Evolutionary conservation across 768 basidiomycete genomes (phyloP).

Genomic region (Megacollybia marginata): DNA sequence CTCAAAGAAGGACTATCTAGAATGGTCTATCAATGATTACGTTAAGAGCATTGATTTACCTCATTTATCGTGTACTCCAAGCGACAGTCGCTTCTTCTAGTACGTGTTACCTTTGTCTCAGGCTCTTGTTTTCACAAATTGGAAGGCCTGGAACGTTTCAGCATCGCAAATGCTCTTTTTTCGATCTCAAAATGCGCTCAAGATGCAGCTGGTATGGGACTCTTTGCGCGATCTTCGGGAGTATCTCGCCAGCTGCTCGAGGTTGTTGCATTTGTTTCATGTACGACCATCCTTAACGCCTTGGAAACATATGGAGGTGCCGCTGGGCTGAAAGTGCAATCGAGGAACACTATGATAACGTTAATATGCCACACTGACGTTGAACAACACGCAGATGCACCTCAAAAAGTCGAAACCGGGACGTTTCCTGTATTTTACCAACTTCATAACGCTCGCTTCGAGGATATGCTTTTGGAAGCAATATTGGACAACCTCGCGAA

Average conservation of each 20-base stretch:
- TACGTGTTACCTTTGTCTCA: background rate
- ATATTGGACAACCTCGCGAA: background rate
- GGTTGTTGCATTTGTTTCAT: background rate
- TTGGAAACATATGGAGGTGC: background rate
- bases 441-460: conserved; percentile 2
- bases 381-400: conserved; percentile 8
- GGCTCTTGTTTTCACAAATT: background rate
- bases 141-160: background rate
- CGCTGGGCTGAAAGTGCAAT: background rate
- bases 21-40: background rate
- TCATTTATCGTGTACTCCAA: background rate
- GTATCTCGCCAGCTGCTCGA: background rate
- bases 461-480: background rate
- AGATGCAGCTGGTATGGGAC: background rate
- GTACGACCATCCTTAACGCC: background rate
- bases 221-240: background rate
- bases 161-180: background rate
- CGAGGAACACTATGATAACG: conserved; percentile 1
- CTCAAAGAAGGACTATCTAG: background rate
- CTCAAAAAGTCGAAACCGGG: conserved; percentile 13
- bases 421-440: conserved; percentile 10
- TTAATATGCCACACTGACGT: conserved; percentile 8
- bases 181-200: background rate
- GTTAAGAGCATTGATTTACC: background rate
- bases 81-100: background rate